Conservation (phyloP, 257 asterid species). For the Salvia splendens region DNA sequence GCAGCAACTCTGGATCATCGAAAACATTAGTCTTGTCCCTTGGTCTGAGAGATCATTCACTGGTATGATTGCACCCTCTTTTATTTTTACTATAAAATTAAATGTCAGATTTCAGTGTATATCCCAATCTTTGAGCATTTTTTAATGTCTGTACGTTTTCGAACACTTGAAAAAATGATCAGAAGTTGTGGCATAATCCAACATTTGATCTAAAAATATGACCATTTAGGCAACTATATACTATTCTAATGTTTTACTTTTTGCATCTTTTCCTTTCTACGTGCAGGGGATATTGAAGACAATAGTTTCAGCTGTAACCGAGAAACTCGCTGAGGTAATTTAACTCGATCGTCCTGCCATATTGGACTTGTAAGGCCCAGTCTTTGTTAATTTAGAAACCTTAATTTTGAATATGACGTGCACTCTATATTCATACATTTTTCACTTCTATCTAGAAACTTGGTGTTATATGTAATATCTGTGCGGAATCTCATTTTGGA, state of each 20-base stretch:
- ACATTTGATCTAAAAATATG: background rate
- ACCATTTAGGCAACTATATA: background rate
- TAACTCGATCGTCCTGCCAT: background rate
- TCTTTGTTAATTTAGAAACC: background rate
- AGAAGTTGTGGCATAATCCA: background rate
- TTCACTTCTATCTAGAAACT: background rate
- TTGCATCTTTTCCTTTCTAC: background rate
- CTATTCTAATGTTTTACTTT: background rate
- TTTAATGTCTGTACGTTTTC: background rate
- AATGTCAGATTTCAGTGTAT: background rate
- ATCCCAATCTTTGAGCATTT: background rate
- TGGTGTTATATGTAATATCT: background rate
- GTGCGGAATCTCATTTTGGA: background rate
- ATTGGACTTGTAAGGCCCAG: background rate
- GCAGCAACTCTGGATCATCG: conserved; percentile 73
- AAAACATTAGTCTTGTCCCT: conserved; percentile 76
- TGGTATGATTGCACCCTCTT: conserved; percentile 43
- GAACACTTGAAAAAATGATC: background rate
- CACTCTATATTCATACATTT: background rate
- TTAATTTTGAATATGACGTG: background rate
- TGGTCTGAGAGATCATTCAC: conserved; percentile 82
- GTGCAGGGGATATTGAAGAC: conserved; percentile 63
- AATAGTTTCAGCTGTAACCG: conserved; percentile 62
- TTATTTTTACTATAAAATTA: background rate
- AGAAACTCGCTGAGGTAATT: conserved; percentile 45